Evolutionary conservation across 2,329 filamentous ascomycete genomes (phyloP).

Genomic region (Microsporum ferrugineum): DNA sequence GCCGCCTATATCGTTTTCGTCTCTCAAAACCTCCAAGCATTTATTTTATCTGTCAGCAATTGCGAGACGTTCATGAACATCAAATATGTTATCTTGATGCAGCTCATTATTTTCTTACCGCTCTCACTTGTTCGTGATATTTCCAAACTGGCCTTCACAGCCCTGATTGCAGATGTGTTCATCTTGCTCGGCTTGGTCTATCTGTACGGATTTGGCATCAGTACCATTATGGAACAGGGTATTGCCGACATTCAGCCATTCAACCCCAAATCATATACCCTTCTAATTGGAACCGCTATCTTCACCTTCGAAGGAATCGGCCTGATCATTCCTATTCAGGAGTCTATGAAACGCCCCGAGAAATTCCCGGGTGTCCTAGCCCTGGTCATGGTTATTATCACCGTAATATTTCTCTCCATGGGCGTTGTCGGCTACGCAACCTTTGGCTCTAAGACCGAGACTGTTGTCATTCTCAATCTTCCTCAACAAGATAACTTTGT

Average conservation of each 20-base stretch:
- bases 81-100: slow-evolving; percentile 81
- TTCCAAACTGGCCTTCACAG: slow-evolving; percentile 91
- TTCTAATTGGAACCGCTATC: slow-evolving; percentile 97
- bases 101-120: slow-evolving; percentile 89
- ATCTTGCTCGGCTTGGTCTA: slow-evolving; percentile 88
- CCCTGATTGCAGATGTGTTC: slow-evolving; percentile 84
- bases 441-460: slow-evolving; percentile 89
- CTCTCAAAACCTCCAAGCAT: slow-evolving; percentile 87
- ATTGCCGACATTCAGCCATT: slow-evolving; percentile 80
- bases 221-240: slow-evolving; percentile 66
- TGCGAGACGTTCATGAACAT: slow-evolving; percentile 79
- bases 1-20: slow-evolving; percentile 96
- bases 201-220: slow-evolving; percentile 87
- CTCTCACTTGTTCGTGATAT: slow-evolving; percentile 92
- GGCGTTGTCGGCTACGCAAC: slow-evolving; percentile 91
- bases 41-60: slow-evolving; percentile 80
- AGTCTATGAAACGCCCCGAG: slow-evolving; percentile 82
- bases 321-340: slow-evolving; percentile 94
- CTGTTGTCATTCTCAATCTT: slow-evolving; percentile 89
- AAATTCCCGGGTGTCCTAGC: slow-evolving; percentile 86
- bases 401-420: slow-evolving; percentile 77
- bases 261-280: slow-evolving; percentile 84
- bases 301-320: slow-evolving; percentile 98
- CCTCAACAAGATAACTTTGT: slow-evolving; percentile 92
- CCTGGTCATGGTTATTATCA: slow-evolving; percentile 90